A percentile compares a stretch with the other conserved stretches of the same genome.
phyloP scores from a whole-genome alignment of 2,329 filamentous ascomycete genomes.

The Penicillium sumatraense region DNA sequence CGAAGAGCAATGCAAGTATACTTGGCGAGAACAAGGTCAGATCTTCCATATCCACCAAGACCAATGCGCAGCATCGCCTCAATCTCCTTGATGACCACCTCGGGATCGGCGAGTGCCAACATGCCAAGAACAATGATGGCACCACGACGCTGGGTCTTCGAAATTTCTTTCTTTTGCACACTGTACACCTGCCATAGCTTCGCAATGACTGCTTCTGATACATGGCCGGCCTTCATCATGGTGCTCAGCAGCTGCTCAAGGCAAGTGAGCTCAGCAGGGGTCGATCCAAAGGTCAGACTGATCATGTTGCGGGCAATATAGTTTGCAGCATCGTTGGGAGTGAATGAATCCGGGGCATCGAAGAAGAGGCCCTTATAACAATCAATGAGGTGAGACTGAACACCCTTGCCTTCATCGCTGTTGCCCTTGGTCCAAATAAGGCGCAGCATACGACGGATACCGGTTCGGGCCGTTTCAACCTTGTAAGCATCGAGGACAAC shows the following conservation, averaged over 20 bases:
- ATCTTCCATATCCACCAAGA: slow-evolving; percentile 76
- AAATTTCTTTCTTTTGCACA: slow-evolving; percentile 90
- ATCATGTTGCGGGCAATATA: slow-evolving; percentile 99
- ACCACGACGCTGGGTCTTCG: slow-evolving; percentile 84
- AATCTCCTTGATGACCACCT: slow-evolving; percentile 93
- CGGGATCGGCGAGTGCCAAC: slow-evolving; percentile 88
- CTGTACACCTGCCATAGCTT: slow-evolving; percentile 99
- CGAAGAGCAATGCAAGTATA: slow-evolving; percentile 93
- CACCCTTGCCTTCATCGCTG: slow-evolving; percentile 97
- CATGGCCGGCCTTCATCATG: slow-evolving; percentile 93
- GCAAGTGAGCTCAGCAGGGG: slow-evolving; percentile 91
- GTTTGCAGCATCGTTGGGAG: slow-evolving; percentile 85
- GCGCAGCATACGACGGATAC: slow-evolving; percentile 92
- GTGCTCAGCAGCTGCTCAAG: slow-evolving; percentile 92
- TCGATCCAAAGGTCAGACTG: slow-evolving; percentile 93
- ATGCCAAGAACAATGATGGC: slow-evolving; percentile 97
- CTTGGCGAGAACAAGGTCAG: slow-evolving; percentile 86
- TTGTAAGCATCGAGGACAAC: slow-evolving; percentile 95
- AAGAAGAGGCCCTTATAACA: slow-evolving; percentile 97
- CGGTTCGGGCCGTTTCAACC: slow-evolving; percentile 87
- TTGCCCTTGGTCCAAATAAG: slow-evolving; percentile 99
- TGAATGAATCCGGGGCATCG: slow-evolving; percentile 88
- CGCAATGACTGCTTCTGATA: slow-evolving; percentile 81
- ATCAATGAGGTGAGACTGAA: slow-evolving; percentile 94
- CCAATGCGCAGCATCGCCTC: slow-evolving; percentile 92